Evolutionary conservation across 140 eudicot species (phyloP).

Genomic region (Ambrosia hybrid): DNA sequence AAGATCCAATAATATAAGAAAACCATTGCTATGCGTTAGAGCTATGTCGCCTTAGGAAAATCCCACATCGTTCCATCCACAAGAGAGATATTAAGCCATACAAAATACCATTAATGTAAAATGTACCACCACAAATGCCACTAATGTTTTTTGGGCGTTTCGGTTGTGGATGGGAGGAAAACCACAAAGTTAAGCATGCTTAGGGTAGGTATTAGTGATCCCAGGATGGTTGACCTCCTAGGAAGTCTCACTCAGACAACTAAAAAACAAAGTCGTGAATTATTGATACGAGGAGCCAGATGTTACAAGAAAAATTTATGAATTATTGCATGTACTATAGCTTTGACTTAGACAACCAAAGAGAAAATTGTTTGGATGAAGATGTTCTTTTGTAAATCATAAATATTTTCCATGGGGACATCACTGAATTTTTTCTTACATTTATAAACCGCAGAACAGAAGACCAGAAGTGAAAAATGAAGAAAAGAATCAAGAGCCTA

Average conservation of each 20-base stretch:
- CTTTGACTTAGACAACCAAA: too few relatives aligned
- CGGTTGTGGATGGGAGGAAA: not conserved
- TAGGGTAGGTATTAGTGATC: not conserved
- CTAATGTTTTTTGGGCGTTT: not conserved
- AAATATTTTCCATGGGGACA: not conserved
- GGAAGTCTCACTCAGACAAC: not conserved
- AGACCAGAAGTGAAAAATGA: slow-evolving; percentile 33
- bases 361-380: not conserved
- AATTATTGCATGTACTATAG: too few relatives aligned
- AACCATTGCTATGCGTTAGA: not conserved
- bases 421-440: not conserved
- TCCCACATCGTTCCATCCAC: not conserved
- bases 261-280: too few relatives aligned
- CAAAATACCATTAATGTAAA: too few relatives aligned
- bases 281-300: too few relatives aligned
- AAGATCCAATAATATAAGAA: not conserved
- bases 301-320: too few relatives aligned
- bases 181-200: not conserved
- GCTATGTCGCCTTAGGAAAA: not conserved
- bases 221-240: not conserved
- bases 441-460: slow-evolving; percentile 40
- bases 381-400: too few relatives aligned
- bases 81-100: not conserved
- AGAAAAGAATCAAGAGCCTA: slow-evolving; percentile 29
- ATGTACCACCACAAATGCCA: not conserved